These are phyloP conservation scores for Chloromonas sp. DNA, from an alignment of 163 green algal species.

Conservation along the genomic window DNA sequence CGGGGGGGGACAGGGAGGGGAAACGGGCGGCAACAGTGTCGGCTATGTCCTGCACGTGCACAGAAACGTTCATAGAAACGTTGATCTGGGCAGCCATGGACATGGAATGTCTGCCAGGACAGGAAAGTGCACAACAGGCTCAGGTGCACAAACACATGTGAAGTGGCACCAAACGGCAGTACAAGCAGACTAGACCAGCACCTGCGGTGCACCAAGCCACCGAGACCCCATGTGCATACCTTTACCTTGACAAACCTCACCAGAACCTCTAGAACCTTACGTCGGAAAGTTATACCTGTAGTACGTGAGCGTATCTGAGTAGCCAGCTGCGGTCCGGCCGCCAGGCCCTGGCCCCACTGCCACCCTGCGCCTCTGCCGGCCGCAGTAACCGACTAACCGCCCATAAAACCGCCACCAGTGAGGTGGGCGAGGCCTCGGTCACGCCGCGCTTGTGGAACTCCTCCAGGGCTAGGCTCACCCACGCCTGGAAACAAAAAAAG, in stretches of 20 bases:
- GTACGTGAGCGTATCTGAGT: neutral
- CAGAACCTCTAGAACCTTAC: neutral
- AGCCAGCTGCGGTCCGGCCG: neutral
- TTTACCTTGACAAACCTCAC: too few relatives aligned
- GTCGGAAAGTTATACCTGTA: neutral
- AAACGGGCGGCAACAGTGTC: neutral
- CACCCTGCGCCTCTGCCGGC: neutral
- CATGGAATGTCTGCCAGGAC: too few relatives aligned
- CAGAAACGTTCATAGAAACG: neutral
- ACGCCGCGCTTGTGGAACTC: too few relatives aligned
- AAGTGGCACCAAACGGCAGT: neutral
- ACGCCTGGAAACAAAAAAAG: too few relatives aligned
- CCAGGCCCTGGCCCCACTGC: neutral
- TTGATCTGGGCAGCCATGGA: neutral
- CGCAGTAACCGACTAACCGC: neutral
- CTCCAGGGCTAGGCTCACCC: too few relatives aligned
- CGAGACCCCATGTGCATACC: too few relatives aligned
- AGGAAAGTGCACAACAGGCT: too few relatives aligned
- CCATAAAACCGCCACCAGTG: neutral
- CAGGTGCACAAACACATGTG: conserved; percentile 3
- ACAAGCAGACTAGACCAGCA: neutral
- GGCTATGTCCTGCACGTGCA: conserved; percentile 1
- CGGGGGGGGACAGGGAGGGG: neutral
- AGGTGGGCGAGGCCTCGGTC: too few relatives aligned
- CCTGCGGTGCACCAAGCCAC: neutral